These are phyloP conservation scores for Solanum dulcamara DNA, from an alignment of 257 asterid genomes.

Conservation along the genomic window DNA sequence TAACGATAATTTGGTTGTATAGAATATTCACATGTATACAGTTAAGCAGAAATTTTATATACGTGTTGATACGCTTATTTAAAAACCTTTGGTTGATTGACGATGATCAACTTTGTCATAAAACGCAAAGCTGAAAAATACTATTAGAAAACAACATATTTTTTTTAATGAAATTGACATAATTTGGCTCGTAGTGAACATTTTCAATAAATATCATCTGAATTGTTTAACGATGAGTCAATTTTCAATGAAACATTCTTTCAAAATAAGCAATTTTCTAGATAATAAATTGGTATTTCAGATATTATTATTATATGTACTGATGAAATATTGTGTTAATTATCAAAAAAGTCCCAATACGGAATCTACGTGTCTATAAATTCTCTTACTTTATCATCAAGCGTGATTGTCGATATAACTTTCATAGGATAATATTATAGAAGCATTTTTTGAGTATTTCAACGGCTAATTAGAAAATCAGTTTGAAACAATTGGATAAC, in stretches of 20 bases:
- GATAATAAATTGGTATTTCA: background rate
- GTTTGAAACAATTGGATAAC: no score
- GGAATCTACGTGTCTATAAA: no score
- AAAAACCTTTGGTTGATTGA: no score
- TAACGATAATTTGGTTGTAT: background rate
- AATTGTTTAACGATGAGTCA: background rate
- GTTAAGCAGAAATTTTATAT: no score
- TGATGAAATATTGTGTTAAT: background rate
- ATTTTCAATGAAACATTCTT: background rate
- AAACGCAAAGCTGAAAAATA: background rate
- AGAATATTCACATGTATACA: background rate
- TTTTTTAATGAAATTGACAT: background rate
- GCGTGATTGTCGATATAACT: no score
- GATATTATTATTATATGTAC: background rate
- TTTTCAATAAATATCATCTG: background rate
- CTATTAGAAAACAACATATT: background rate
- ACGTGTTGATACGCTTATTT: no score
- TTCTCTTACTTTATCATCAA: no score
- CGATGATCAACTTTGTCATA: background rate
- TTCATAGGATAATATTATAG: no score
- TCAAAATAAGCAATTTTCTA: no score
- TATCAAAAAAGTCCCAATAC: background rate
- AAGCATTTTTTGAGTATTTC: no score
- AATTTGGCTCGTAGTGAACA: background rate
- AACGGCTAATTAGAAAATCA: no score